A percentile compares a stretch with the other conserved stretches of the same genome.
Evolutionary conservation across 1,284 basidiomycete species (phyloP).

Genomic region (Retiboletus flavoniger): DNA sequence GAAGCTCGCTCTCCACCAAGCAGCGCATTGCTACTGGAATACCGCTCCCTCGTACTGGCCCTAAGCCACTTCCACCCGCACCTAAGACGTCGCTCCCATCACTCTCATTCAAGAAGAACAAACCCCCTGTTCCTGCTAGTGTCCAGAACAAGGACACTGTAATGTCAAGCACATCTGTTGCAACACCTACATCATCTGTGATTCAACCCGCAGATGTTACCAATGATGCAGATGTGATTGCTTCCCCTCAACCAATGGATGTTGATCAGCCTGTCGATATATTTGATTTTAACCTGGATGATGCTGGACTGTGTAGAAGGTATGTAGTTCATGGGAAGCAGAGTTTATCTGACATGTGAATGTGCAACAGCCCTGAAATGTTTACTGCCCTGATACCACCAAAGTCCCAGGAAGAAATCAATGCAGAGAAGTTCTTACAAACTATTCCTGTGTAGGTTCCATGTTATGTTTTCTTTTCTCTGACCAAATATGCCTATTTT

Average conservation of each 20-base stretch:
- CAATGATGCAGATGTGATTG: background rate
- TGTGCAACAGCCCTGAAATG: constrained; percentile 3
- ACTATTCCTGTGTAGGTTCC: constrained; percentile 28
- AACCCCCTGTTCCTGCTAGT: constrained; percentile 8
- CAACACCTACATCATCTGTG: constrained; percentile 17
- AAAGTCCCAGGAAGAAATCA: constrained; percentile 22
- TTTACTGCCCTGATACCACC: constrained; percentile 10
- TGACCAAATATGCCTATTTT: background rate
- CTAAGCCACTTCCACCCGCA: constrained; percentile 27
- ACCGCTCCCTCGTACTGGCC: constrained; percentile 30
- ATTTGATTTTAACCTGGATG: constrained; percentile 18
- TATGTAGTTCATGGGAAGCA: constrained; percentile 2
- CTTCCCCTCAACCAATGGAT: constrained; percentile 29
- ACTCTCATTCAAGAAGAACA: constrained; percentile 49
- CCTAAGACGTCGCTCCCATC: constrained; percentile 27
- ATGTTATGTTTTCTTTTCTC: background rate
- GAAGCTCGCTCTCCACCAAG: constrained; percentile 47
- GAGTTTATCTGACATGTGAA: background rate
- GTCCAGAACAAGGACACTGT: constrained; percentile 15
- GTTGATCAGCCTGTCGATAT: constrained; percentile 17
- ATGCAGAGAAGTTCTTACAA: constrained; percentile 25
- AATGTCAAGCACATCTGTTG: background rate
- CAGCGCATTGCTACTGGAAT: constrained; percentile 45
- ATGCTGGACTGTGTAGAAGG: constrained; percentile 7
- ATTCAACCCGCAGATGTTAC: background rate